These are phyloP conservation scores for Neurospora discreta DNA, from an alignment of 495 filamentous ascomycete species.

Conservation along the genomic window DNA sequence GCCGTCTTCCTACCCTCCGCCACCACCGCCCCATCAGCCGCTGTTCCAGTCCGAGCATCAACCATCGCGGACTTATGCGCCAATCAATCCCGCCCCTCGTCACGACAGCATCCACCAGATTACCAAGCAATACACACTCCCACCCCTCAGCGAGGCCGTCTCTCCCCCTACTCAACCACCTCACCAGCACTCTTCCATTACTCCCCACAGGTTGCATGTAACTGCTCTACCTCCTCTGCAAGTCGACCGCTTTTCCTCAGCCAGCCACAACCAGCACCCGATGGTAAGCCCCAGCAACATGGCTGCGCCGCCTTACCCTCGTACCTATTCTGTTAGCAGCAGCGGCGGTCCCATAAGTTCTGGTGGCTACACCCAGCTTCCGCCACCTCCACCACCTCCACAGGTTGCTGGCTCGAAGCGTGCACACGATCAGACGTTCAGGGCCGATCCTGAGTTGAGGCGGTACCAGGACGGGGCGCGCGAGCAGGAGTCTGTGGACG, in stretches of 20 bases:
- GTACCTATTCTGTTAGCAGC: background rate
- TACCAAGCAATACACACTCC: constrained; percentile 5
- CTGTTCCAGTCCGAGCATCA: constrained; percentile 20
- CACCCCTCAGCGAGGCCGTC: constrained; percentile 3
- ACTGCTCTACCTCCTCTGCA: constrained; percentile 12
- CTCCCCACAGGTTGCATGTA: background rate
- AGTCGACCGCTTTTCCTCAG: constrained; percentile 1
- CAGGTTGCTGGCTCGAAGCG: constrained; percentile 22
- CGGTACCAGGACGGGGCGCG: constrained; percentile 20
- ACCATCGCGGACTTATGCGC: constrained; percentile 17
- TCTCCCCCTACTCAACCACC: constrained; percentile 6
- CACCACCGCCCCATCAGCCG: constrained; percentile 31
- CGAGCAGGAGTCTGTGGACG: constrained; percentile 11
- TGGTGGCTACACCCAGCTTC: background rate
- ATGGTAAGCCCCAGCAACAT: constrained; percentile 7
- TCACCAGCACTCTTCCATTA: constrained; percentile 1
- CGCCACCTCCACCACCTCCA: constrained; percentile 4
- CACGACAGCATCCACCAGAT: constrained; percentile 12
- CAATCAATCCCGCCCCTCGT: constrained; percentile 16
- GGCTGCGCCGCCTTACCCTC: background rate
- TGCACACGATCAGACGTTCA: constrained; percentile 16
- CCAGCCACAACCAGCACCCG: background rate
- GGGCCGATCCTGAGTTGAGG: constrained; percentile 1
- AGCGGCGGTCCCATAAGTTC: constrained; percentile 8
- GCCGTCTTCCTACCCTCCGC: constrained; percentile 25